Percentiles rank a stretch among this genome's conserved stretches.
Evolutionary conservation across 345 rosid genomes (phyloP).

Genomic region (Camelina hispida): DNA sequence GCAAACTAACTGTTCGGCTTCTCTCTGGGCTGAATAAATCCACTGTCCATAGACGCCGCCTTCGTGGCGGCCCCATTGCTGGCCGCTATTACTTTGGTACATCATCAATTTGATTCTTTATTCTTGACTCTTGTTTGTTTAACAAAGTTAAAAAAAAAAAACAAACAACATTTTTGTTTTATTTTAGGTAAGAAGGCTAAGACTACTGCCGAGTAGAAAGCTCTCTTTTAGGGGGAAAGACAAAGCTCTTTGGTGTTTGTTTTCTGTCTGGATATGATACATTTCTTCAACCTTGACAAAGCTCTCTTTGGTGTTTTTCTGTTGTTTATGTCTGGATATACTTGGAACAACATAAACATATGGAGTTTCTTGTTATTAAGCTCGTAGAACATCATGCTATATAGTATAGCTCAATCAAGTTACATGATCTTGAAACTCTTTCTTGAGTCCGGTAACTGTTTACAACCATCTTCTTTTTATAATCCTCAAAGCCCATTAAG

Average conservation of each 20-base stretch:
- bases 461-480: too few species aligned
- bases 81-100: neutral
- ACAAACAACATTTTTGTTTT: neutral
- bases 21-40: neutral
- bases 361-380: too few species aligned
- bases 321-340: too few species aligned
- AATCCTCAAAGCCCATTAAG: neutral
- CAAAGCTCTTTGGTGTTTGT: neutral
- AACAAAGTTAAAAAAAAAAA: neutral
- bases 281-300: too few species aligned
- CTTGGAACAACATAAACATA: too few species aligned
- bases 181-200: neutral
- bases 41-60: neutral
- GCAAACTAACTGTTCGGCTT: neutral
- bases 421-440: too few species aligned
- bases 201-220: neutral
- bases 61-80: neutral
- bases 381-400: too few species aligned
- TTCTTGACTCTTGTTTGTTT: neutral
- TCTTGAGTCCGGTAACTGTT: too few species aligned
- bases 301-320: too few species aligned
- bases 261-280: neutral
- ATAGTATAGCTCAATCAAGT: too few species aligned
- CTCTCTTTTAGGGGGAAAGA: neutral
- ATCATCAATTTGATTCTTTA: neutral